These are phyloP conservation scores for Tylopilus plumbeoviolaceoides DNA, from an alignment of 768 basidiomycete species.

Conservation along the genomic window DNA sequence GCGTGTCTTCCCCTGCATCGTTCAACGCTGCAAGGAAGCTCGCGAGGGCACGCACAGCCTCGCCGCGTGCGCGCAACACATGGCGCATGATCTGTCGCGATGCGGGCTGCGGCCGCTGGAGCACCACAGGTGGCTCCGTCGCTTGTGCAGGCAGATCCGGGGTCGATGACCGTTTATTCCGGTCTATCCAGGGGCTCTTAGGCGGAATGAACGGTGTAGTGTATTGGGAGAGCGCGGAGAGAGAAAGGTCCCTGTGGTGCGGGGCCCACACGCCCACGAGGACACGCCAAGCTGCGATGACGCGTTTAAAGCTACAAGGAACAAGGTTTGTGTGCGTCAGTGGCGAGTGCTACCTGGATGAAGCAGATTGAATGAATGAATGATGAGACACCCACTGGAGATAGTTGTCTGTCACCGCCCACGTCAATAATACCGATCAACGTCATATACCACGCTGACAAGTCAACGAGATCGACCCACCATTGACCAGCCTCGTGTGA, in stretches of 20 bases:
- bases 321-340: constrained; percentile 17
- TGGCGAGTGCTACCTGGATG: constrained; percentile 11
- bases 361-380: neutral
- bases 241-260: constrained; percentile 73
- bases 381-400: constrained; percentile 53
- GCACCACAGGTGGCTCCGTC: constrained; percentile 36
- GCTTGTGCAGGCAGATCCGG: constrained; percentile 20
- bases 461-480: constrained; percentile 41
- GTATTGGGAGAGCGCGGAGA: constrained; percentile 70
- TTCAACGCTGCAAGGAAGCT: constrained; percentile 66
- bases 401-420: constrained; percentile 55
- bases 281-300: constrained; percentile 94
- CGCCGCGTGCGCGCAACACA: constrained; percentile 79
- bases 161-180: constrained; percentile 36
- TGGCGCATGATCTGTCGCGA: constrained; percentile 85
- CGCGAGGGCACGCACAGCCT: constrained; percentile 75
- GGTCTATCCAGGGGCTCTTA: constrained; percentile 69
- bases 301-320: constrained; percentile 68
- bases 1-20: constrained; percentile 41
- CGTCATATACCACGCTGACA: constrained; percentile 22
- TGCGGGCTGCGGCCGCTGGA: constrained; percentile 50
- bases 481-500: constrained; percentile 83
- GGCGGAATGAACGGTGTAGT: constrained; percentile 63
- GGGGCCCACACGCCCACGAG: constrained; percentile 94
- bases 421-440: constrained; percentile 8